A percentile compares a stretch with the other conserved stretches of the same genome.
phyloP scores from a whole-genome alignment of 2,329 filamentous ascomycete genomes.

The Fusarium fracticaudum region DNA sequence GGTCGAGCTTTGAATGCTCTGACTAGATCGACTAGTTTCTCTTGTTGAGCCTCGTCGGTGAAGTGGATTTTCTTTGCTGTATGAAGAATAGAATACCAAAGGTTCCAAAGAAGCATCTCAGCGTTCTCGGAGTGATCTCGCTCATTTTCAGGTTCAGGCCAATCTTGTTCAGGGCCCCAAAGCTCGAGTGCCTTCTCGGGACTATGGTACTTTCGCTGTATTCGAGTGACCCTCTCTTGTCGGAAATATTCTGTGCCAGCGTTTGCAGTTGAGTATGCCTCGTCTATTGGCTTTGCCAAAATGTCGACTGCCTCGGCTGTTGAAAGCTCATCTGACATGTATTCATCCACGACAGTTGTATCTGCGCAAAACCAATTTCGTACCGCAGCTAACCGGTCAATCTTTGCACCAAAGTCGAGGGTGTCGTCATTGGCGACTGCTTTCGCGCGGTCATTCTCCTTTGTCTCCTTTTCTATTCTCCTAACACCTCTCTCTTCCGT shows the following conservation, averaged over 20 bases:
- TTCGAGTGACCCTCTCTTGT: not conserved
- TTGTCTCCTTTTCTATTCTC: not conserved
- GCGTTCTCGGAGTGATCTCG: not conserved
- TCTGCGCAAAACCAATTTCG: constrained; percentile 5
- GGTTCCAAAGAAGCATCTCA: not conserved
- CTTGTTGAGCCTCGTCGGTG: not conserved
- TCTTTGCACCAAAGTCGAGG: not conserved
- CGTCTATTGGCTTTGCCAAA: not conserved
- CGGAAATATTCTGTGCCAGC: not conserved
- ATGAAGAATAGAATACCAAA: not conserved
- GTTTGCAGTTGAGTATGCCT: not conserved
- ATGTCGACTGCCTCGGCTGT: not conserved
- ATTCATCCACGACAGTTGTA: rapidly evolving
- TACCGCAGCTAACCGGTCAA: not conserved
- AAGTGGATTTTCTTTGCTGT: not conserved
- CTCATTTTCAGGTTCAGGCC: not conserved
- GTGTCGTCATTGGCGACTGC: not conserved
- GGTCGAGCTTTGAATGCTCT: not conserved
- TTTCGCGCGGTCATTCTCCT: not conserved
- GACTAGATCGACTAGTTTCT: not conserved
- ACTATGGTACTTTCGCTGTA: not conserved
- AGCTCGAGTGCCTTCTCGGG: not conserved
- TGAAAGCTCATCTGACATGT: not conserved
- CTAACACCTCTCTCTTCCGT: rapidly evolving
- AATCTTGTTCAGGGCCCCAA: constrained; percentile 1